phyloP scores from a whole-genome alignment of 1,284 basidiomycete genomes.

The Meira nashicola region DNA sequence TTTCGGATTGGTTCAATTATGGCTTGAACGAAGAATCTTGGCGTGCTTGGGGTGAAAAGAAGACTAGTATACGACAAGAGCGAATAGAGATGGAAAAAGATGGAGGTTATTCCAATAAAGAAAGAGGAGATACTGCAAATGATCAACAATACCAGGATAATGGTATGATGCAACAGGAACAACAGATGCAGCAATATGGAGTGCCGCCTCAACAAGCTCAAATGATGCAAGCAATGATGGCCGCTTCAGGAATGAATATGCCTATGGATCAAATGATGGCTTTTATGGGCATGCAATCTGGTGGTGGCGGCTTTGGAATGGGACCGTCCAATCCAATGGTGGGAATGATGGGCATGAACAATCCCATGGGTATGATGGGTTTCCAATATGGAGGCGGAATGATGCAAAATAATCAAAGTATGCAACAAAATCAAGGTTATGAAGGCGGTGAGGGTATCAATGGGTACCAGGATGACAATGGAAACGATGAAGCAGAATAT shows the following conservation, averaged over 20 bases:
- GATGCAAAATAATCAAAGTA: constrained; percentile 3
- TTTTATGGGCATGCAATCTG: constrained; percentile 16
- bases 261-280: constrained; percentile 10
- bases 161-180: constrained; percentile 4
- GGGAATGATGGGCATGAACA: background rate
- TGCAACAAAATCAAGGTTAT: background rate
- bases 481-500: background rate
- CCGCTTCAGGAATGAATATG: constrained; percentile 15
- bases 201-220: constrained; percentile 3
- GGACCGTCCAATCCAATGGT: background rate
- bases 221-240: constrained; percentile 47
- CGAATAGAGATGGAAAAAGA: constrained; percentile 9
- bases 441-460: background rate
- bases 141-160: constrained; percentile 9
- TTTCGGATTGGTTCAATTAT: constrained; percentile 99
- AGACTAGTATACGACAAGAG: constrained; percentile 52
- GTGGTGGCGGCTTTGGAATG: constrained; percentile 2
- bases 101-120: background rate
- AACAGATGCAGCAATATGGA: constrained; percentile 12
- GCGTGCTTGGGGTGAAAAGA: constrained; percentile 82
- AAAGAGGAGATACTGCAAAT: constrained; percentile 6
- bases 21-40: constrained; percentile 96
- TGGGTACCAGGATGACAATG: background rate
- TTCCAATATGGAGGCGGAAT: background rate
- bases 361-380: background rate